Evolutionary conservation across 345 rosid genomes (phyloP).

Genomic region (Dimocarpus longan): DNA sequence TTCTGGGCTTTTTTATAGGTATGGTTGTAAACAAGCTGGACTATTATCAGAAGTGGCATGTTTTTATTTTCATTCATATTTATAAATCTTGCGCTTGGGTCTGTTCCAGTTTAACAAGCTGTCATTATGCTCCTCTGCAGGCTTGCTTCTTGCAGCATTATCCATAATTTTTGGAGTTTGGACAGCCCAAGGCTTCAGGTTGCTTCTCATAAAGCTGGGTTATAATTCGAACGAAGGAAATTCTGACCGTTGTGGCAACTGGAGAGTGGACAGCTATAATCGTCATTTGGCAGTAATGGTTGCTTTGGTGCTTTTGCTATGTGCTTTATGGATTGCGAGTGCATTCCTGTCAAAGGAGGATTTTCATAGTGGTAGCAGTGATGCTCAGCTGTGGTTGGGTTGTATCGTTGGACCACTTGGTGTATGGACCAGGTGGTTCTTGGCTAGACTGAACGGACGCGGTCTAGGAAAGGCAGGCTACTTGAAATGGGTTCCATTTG

Average conservation of each 20-base stretch:
- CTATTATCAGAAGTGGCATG: background rate
- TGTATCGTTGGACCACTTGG: slow-evolving; percentile 78
- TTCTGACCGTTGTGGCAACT: slow-evolving; percentile 11
- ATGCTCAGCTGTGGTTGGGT: slow-evolving; percentile 76
- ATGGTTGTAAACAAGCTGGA: background rate
- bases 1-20: slow-evolving; percentile 78
- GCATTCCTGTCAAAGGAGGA: slow-evolving; percentile 47
- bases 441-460: slow-evolving; percentile 78
- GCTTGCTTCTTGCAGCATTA: slow-evolving; percentile 73
- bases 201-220: slow-evolving; percentile 37
- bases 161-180: slow-evolving; percentile 78
- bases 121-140: slow-evolving; percentile 38
- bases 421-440: slow-evolving; percentile 97
- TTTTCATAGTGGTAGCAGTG: slow-evolving; percentile 48
- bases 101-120: background rate
- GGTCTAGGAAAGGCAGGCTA: slow-evolving; percentile 66
- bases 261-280: slow-evolving; percentile 46
- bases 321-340: slow-evolving; percentile 51
- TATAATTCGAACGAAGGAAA: slow-evolving; percentile 24
- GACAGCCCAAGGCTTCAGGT: slow-evolving; percentile 79
- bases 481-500: slow-evolving; percentile 89
- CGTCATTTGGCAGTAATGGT: slow-evolving; percentile 46
- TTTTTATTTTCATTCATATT: background rate
- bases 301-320: slow-evolving; percentile 47
- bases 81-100: background rate